These are phyloP conservation scores for Trichoderma erinaceum DNA, from an alignment of 495 filamentous ascomycete species.

Conservation along the genomic window DNA sequence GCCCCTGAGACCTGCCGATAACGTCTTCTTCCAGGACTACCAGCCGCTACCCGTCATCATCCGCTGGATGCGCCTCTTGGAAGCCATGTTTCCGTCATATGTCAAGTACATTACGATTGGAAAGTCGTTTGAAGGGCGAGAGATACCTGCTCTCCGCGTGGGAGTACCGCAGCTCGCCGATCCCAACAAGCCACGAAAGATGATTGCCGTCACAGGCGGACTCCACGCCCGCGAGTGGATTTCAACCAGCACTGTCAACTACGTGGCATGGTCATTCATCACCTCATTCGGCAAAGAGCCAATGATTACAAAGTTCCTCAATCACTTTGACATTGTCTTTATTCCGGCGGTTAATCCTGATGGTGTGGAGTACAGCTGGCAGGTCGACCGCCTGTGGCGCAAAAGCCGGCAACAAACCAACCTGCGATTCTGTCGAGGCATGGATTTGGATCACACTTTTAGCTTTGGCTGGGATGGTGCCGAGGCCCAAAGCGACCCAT, in stretches of 20 bases:
- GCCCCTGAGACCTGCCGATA: slow-evolving; percentile 31
- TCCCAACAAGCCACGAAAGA: slow-evolving; percentile 48
- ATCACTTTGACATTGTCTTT: slow-evolving; percentile 76
- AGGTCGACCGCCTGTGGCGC: slow-evolving; percentile 86
- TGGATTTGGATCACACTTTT: slow-evolving; percentile 85
- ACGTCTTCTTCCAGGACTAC: slow-evolving; percentile 84
- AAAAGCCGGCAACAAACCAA: slow-evolving; percentile 87
- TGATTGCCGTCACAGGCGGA: slow-evolving; percentile 77
- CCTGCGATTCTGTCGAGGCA: slow-evolving; percentile 73
- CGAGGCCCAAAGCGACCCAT: slow-evolving; percentile 66
- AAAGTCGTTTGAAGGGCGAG: slow-evolving; percentile 74
- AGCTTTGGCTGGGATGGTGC: slow-evolving; percentile 76
- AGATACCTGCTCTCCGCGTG: slow-evolving; percentile 77
- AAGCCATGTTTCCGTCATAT: slow-evolving; percentile 79
- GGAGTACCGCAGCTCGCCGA: slow-evolving; percentile 51
- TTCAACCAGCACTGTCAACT: slow-evolving; percentile 84
- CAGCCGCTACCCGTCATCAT: slow-evolving; percentile 72
- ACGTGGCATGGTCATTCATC: slow-evolving; percentile 83
- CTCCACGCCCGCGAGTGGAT: slow-evolving; percentile 96
- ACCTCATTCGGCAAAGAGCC: slow-evolving; percentile 65
- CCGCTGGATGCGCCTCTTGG: slow-evolving; percentile 79
- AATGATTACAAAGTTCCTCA: slow-evolving; percentile 66
- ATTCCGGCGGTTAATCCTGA: slow-evolving; percentile 89
- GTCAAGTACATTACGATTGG: slow-evolving; percentile 71
- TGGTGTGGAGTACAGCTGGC: slow-evolving; percentile 91